These are phyloP conservation scores for Neurospora hispaniola DNA, from an alignment of 495 filamentous ascomycete species.

Conservation along the genomic window DNA sequence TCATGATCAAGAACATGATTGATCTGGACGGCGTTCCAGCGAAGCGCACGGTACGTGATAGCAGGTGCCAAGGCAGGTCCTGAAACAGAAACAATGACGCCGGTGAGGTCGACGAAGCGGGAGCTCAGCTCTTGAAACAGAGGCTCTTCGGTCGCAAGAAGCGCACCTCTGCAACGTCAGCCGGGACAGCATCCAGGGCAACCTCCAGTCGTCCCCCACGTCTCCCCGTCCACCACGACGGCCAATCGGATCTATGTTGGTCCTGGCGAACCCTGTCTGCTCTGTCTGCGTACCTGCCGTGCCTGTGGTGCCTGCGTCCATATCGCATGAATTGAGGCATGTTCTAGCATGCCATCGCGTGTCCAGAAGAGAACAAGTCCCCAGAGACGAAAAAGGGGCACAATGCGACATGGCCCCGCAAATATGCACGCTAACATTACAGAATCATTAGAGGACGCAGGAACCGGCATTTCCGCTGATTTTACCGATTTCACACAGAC, in stretches of 20 bases:
- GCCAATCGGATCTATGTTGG: not conserved
- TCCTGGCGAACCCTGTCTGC: not conserved
- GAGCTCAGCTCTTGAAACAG: not conserved
- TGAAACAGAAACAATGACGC: conserved; percentile 8
- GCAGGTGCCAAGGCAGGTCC: conserved; percentile 10
- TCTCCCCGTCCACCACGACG: not conserved
- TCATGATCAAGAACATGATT: conserved; percentile 5
- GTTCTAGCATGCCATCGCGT: not conserved
- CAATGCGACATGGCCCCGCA: not conserved
- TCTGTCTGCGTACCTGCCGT: not conserved
- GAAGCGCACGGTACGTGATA: not conserved
- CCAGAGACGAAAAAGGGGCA: not conserved
- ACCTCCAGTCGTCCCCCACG: not conserved
- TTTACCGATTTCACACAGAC: not conserved
- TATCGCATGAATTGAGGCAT: not conserved
- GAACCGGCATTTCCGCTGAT: not conserved
- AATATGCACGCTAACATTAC: not conserved
- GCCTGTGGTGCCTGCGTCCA: not conserved
- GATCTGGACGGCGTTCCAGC: not conserved
- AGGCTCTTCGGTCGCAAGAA: not conserved
- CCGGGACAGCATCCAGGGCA: not conserved
- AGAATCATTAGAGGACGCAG: not conserved
- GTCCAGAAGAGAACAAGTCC: not conserved
- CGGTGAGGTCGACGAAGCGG: not conserved
- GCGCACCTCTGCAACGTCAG: not conserved